phyloP scores from a whole-genome alignment of 345 rosid genomes.

The Salix koriyanagi region DNA sequence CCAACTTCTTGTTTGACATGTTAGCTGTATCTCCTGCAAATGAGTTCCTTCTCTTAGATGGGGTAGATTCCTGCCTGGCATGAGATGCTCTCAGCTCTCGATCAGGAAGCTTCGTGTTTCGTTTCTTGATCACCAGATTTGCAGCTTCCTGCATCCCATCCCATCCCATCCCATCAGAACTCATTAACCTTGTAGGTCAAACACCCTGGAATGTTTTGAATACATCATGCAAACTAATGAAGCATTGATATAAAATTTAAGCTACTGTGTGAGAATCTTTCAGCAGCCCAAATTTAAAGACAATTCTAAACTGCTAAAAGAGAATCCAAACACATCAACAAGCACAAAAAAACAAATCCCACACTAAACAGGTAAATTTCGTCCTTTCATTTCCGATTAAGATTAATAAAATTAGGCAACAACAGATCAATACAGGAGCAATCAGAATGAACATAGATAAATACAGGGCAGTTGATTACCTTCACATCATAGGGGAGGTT shows the following conservation, averaged over 20 bases:
- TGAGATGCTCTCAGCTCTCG: constrained; percentile 65
- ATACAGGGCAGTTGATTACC: constrained; percentile 36
- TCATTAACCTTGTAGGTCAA: neutral
- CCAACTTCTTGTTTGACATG: constrained; percentile 46
- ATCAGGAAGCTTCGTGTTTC: constrained; percentile 65
- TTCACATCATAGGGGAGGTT: constrained; percentile 96
- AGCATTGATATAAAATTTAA: neutral
- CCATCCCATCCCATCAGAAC: neutral
- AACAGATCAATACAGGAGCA: neutral
- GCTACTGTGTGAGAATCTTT: neutral
- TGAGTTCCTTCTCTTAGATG: constrained; percentile 57
- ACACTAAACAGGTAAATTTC: neutral
- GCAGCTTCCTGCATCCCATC: constrained; percentile 64
- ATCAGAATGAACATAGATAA: neutral
- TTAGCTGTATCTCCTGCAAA: constrained; percentile 27
- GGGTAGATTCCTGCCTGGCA: constrained; percentile 54
- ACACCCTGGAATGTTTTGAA: neutral
- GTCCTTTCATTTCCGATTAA: neutral
- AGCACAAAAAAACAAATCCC: neutral
- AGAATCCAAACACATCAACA: neutral
- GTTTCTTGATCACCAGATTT: constrained; percentile 52
- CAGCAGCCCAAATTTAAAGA: neutral
- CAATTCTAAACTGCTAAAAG: neutral
- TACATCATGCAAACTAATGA: neutral
- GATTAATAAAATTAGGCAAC: neutral